Evolutionary conservation across 441 rosid genomes (phyloP), one percentile per base, ranked within the genome.

Genomic region (Bocquillonia castaneifolia): DNA sequence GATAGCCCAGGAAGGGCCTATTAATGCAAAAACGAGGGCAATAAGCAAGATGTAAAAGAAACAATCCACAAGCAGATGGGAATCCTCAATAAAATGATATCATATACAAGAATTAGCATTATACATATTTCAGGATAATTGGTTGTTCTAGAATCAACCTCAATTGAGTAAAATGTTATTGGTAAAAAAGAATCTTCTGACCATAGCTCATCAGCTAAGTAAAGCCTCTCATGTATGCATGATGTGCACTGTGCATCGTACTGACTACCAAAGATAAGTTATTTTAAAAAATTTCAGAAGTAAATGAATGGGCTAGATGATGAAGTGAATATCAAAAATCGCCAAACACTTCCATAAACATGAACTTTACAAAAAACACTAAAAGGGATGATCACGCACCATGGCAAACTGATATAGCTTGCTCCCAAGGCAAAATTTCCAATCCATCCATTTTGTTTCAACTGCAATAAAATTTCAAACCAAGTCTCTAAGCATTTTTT

Each of bases 381-480:
- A 10, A 40, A 66, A 72, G 66, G 72, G 25, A 48, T 25, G 64
- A 73, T 64, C 50, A 52, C 77, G 61, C 50, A 93, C 99, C 99
- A 93, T 58, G 99, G 99, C 82, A 93, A 87, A 81, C 97, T 82
- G 75, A 93, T 93, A 66, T 93, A 93, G 81, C 99, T 93, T 68
- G 95, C 91, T 73, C 99, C 99, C 61, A 93, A 78, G 47, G 99
- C 97, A 67, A 91, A 91, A 80, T 93, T 93, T 71, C 99, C 99
- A 54, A 93, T 78, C 96, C 97, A 93, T 57, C 99, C 99, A 78
- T 91, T 93, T 84, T 91, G 99, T 78, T 93, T 93, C 77, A 93
- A 90, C 99, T 93, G 87, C 78, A 84, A 76, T 22, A 36, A 71
- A 28, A 68, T 57, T 70, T 51, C 39, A 18, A 72, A 63, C 65